These are phyloP conservation scores for Blastocystis sp. DNA, from an alignment of 352 stramenopile species.

Conservation along the genomic window DNA sequence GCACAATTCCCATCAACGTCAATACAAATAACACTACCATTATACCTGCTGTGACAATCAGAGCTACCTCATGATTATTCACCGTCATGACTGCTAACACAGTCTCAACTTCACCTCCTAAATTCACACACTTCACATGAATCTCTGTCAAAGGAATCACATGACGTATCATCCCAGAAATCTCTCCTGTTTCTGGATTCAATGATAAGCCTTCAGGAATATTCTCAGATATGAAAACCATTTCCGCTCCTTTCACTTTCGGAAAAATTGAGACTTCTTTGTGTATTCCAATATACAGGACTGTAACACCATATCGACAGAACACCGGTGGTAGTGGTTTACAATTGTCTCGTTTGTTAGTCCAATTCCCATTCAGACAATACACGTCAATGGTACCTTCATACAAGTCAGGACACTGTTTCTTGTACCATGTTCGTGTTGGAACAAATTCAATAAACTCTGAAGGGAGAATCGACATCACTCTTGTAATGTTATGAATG, in stretches of 20 bases:
- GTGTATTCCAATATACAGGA: background rate
- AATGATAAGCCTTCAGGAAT: background rate
- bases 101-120: background rate
- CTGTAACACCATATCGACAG: background rate
- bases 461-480: too few species aligned
- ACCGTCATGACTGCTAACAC: background rate
- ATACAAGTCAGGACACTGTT: background rate
- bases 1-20: background rate
- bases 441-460: constrained; percentile 22
- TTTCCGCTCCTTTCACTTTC: background rate
- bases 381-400: background rate
- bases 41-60: constrained; percentile 1
- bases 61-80: constrained; percentile 23
- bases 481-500: background rate
- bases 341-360: background rate
- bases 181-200: background rate
- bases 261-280: constrained; percentile 1
- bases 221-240: background rate
- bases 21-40: constrained; percentile 22
- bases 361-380: constrained; percentile 38
- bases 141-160: background rate
- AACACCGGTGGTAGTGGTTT: background rate
- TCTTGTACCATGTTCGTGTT: constrained; percentile 19
- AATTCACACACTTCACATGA: background rate
- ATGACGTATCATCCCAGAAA: background rate